These are phyloP conservation scores for Hericium rajendrae DNA, from an alignment of 768 basidiomycete species.

Conservation along the genomic window DNA sequence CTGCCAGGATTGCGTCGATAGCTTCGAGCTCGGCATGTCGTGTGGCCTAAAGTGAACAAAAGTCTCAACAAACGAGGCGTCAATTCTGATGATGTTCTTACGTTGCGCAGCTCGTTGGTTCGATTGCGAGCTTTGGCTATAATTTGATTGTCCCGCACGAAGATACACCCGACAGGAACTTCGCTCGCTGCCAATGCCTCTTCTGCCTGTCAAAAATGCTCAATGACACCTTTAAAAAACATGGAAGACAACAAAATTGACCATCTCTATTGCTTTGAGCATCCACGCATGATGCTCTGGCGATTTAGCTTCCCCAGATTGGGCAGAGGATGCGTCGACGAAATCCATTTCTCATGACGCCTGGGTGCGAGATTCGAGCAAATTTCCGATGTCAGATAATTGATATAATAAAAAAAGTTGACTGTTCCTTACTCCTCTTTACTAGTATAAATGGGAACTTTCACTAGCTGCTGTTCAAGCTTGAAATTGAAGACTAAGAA, in stretches of 20 bases:
- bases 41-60: constrained; percentile 58
- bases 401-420: no score
- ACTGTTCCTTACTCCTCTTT: no score
- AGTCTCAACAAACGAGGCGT: constrained; percentile 1
- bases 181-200: constrained; percentile 80
- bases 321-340: no score
- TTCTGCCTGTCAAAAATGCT: constrained; percentile 43
- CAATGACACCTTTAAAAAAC: no score
- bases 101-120: constrained; percentile 91
- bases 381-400: no score
- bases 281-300: constrained; percentile 55
- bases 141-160: constrained; percentile 66
- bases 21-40: constrained; percentile 97
- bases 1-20: constrained; percentile 76
- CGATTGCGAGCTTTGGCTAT: constrained; percentile 87
- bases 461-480: no score
- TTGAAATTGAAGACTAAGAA: no score
- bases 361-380: no score
- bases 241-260: constrained; percentile 19
- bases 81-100: constrained; percentile 24
- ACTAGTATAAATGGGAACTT: no score
- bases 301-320: neutral
- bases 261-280: constrained; percentile 78
- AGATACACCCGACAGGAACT: constrained; percentile 95
- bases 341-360: neutral